Percentiles rank a stretch among this genome's conserved stretches.
These are phyloP conservation scores for Rhodotorula glutinis DNA, from an alignment of 1,284 basidiomycete species.

Conservation along the genomic window DNA sequence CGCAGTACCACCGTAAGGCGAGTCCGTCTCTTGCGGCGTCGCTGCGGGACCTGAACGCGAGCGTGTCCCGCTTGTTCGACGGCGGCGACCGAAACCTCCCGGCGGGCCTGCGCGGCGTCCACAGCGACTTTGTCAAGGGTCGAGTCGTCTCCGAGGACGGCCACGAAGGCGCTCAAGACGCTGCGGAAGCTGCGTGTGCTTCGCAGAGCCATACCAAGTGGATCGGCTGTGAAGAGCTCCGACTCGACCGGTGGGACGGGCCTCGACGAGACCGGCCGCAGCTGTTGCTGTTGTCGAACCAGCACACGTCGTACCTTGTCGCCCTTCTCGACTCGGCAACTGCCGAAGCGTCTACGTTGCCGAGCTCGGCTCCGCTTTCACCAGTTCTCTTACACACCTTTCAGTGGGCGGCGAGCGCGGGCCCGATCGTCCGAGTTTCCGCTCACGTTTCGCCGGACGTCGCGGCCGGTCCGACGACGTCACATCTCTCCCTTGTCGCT, in stretches of 20 bases:
- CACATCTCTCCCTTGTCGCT: constrained; percentile 14
- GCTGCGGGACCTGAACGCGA: neutral
- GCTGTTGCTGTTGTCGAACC: constrained; percentile 13
- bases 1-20: neutral
- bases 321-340: neutral
- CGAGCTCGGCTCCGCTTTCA: neutral
- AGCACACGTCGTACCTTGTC: constrained; percentile 3
- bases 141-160: neutral
- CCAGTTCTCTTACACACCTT: constrained; percentile 8
- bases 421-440: neutral
- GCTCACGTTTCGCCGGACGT: neutral
- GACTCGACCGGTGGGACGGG: neutral
- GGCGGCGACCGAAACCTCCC: constrained; percentile 7
- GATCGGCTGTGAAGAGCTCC: constrained; percentile 9
- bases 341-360: neutral
- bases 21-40: neutral
- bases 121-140: neutral
- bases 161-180: neutral
- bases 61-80: neutral
- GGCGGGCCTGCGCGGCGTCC: constrained; percentile 8
- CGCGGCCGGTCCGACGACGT: neutral
- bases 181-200: neutral
- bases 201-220: neutral
- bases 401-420: constrained; percentile 1
- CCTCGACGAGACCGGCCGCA: neutral